Evolutionary conservation across 2,329 filamentous ascomycete genomes (phyloP).

Genomic region (Pseudopyrenochaeta lycopersici): DNA sequence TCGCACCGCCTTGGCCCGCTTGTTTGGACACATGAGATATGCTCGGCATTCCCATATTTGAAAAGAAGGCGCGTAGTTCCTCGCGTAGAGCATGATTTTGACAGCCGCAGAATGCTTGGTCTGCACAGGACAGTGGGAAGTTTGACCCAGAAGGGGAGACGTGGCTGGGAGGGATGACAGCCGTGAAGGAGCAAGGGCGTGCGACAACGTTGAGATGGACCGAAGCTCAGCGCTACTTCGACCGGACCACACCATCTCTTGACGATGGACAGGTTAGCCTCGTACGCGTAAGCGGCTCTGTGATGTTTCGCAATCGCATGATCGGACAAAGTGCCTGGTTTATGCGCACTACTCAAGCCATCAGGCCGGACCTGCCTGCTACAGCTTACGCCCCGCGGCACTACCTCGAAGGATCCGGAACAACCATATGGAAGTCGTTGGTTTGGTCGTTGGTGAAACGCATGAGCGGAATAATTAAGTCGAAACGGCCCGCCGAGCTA

Average conservation of each 20-base stretch:
- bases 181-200: slow-evolving; percentile 30
- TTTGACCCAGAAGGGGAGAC: slow-evolving; percentile 8
- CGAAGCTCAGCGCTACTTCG: slow-evolving; percentile 1
- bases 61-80: slow-evolving; percentile 24
- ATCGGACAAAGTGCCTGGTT: neutral
- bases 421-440: neutral
- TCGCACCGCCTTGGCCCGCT: slow-evolving; percentile 25
- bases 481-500: slow-evolving; percentile 8
- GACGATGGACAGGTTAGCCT: slow-evolving; percentile 1
- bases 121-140: slow-evolving; percentile 3
- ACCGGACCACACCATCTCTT: slow-evolving; percentile 8
- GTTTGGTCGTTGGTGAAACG: slow-evolving; percentile 13
- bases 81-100: slow-evolving; percentile 25
- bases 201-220: slow-evolving; percentile 9
- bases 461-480: slow-evolving; percentile 18
- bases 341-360: neutral
- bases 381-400: slow-evolving; percentile 1
- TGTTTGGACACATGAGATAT: slow-evolving; percentile 12
- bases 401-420: neutral
- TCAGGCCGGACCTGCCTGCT: slow-evolving; percentile 1
- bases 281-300: slow-evolving; percentile 6
- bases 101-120: slow-evolving; percentile 27
- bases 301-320: slow-evolving; percentile 8
- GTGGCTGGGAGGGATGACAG: slow-evolving; percentile 26
- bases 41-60: slow-evolving; percentile 13